Percentiles rank a stretch among this genome's conserved stretches.
Conservation (phyloP, 1,139 yeast species). For the Sugiyamaella neomexicana region DNA sequence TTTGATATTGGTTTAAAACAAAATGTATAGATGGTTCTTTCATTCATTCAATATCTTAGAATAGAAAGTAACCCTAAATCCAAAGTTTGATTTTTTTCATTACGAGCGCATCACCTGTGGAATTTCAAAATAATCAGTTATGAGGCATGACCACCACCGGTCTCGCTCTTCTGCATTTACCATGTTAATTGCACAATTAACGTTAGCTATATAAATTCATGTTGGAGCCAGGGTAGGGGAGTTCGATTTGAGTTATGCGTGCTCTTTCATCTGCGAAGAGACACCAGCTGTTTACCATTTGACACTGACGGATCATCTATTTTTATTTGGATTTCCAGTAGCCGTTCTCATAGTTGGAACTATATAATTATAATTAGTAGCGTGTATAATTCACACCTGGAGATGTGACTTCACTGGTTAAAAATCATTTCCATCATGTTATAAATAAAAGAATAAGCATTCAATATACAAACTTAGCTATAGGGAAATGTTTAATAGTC, state of each 20-base stretch:
- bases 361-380: too few relatives aligned
- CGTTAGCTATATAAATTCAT: slow-evolving; percentile 1
- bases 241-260: neutral
- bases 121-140: neutral
- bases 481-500: neutral
- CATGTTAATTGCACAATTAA: neutral
- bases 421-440: too few relatives aligned
- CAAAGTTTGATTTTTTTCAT: neutral
- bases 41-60: neutral
- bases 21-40: neutral
- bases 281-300: too few relatives aligned
- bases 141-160: neutral
- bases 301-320: too few relatives aligned
- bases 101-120: neutral
- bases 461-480: neutral
- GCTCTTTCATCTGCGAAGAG: neutral
- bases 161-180: neutral
- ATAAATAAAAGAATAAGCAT: neutral
- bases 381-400: too few relatives aligned
- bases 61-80: slow-evolving; percentile 4
- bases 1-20: neutral
- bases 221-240: slow-evolving; percentile 12
- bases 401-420: too few relatives aligned
- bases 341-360: neutral
- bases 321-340: neutral